Percentiles rank a stretch among this genome's conserved stretches.
Evolutionary conservation across 371 early-diverging fungal species (phyloP).

Genomic region (Rhizopus sp.): DNA sequence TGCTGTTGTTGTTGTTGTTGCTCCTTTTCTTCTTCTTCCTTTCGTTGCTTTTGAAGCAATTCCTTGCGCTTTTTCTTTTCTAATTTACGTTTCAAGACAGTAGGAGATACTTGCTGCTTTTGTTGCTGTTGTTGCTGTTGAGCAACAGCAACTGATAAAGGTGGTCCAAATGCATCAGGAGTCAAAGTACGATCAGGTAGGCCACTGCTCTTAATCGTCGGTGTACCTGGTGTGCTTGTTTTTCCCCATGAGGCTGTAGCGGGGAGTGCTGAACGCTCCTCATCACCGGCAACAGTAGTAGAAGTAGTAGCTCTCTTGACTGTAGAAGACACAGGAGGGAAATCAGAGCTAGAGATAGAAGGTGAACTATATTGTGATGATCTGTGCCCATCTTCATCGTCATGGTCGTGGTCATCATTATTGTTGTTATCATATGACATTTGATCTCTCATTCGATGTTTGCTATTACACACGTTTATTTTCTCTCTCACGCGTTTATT

Average conservation of each 20-base stretch:
- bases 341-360: conserved; percentile 33
- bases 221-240: conserved; percentile 52
- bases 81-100: conserved; percentile 34
- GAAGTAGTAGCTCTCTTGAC: conserved; percentile 4
- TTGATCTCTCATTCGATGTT: conserved; percentile 63
- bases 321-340: conserved; percentile 22
- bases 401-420: conserved; percentile 14
- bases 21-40: conserved; percentile 23
- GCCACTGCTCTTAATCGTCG: conserved; percentile 35
- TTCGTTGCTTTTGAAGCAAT: conserved; percentile 26
- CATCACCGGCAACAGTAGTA: conserved; percentile 15
- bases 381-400: conserved; percentile 22
- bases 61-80: conserved; percentile 51
- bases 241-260: conserved; percentile 70
- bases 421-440: conserved; percentile 41
- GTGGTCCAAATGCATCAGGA: conserved; percentile 54
- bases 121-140: conserved; percentile 50
- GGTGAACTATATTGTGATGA: conserved; percentile 25
- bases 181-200: conserved; percentile 40
- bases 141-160: conserved; percentile 54
- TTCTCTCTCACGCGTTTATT: neutral
- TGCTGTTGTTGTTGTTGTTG: conserved; percentile 11
- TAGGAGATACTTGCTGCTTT: conserved; percentile 25
- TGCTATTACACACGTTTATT: conserved; percentile 28
- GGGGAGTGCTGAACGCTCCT: conserved; percentile 61